Percentiles rank a stretch among this genome's conserved stretches.
Conservation (phyloP, 2,329 filamentous ascomycete species). For the Trichoderma cornu-damae region DNA sequence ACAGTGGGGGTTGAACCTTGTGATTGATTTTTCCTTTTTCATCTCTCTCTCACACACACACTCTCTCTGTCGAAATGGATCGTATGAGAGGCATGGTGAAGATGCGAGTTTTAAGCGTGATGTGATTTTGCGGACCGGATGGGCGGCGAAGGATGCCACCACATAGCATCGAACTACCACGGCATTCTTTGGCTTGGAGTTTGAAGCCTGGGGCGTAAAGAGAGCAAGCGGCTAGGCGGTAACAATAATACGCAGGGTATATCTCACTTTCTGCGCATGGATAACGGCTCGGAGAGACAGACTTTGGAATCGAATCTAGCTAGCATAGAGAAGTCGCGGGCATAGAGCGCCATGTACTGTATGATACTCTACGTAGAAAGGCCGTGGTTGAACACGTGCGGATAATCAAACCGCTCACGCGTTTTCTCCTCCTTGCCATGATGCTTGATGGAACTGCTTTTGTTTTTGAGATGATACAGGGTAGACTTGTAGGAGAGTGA, state of each 20-base stretch:
- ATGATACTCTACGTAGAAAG: not conserved
- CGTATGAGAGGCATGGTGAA: constrained; percentile 7
- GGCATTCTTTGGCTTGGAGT: not conserved
- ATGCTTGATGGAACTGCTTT: not conserved
- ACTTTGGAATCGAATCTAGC: not conserved
- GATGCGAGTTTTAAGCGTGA: constrained; percentile 1
- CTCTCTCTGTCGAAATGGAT: constrained; percentile 3
- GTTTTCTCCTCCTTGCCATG: not conserved
- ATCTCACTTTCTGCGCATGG: not conserved
- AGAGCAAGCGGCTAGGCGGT: not conserved
- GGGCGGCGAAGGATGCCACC: not conserved
- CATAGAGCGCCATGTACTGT: not conserved
- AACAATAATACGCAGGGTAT: not conserved
- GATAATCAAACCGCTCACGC: not conserved
- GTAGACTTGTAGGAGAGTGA: too few relatives aligned
- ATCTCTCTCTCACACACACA: not conserved
- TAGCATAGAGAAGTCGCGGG: not conserved
- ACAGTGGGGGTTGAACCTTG: constrained; percentile 6
- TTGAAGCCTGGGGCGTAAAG: not conserved
- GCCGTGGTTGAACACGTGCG: not conserved
- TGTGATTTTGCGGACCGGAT: not conserved
- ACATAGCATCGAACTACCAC: not conserved
- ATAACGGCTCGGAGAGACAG: not conserved
- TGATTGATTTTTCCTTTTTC: not conserved
- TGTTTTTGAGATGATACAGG: not conserved